Conservation (phyloP, 768 basidiomycete genomes). For the Boletus vermiculosoides region DNA sequence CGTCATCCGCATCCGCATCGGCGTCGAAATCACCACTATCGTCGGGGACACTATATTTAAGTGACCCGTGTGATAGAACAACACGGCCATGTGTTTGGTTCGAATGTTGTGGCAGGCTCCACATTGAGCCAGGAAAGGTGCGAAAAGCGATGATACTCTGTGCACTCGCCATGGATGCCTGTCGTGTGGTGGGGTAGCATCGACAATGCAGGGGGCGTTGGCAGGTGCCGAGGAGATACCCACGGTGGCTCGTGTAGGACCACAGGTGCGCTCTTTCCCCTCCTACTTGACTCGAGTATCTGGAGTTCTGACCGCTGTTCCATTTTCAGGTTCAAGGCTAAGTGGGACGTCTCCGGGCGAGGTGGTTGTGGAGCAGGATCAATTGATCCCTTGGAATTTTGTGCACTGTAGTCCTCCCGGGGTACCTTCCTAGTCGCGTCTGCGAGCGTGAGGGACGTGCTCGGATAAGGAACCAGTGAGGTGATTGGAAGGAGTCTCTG, state of each 20-base stretch:
- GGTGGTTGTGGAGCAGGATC: background rate
- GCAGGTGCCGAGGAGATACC: background rate
- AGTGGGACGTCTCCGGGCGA: background rate
- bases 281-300: background rate
- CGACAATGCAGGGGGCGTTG: slow-evolving; percentile 43
- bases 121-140: slow-evolving; percentile 91
- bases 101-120: slow-evolving; percentile 83
- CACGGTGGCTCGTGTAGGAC: background rate
- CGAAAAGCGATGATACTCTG: slow-evolving; percentile 92
- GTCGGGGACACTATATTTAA: background rate
- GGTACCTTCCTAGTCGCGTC: slow-evolving; percentile 53
- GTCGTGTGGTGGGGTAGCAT: slow-evolving; percentile 60
- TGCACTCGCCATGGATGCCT: slow-evolving; percentile 69
- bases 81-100: slow-evolving; percentile 74
- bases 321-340: slow-evolving; percentile 6
- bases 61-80: background rate
- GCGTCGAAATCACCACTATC: background rate
- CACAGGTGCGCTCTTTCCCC: slow-evolving; percentile 26
- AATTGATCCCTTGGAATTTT: slow-evolving; percentile 41
- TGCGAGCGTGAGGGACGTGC: slow-evolving; percentile 53
- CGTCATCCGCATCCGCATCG: background rate
- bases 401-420: slow-evolving; percentile 47
- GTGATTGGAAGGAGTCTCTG: slow-evolving; percentile 48
- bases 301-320: background rate
- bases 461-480: slow-evolving; percentile 60